phyloP scores from a whole-genome alignment of 441 rosid genomes.

The Metrosideros polymorpha region DNA sequence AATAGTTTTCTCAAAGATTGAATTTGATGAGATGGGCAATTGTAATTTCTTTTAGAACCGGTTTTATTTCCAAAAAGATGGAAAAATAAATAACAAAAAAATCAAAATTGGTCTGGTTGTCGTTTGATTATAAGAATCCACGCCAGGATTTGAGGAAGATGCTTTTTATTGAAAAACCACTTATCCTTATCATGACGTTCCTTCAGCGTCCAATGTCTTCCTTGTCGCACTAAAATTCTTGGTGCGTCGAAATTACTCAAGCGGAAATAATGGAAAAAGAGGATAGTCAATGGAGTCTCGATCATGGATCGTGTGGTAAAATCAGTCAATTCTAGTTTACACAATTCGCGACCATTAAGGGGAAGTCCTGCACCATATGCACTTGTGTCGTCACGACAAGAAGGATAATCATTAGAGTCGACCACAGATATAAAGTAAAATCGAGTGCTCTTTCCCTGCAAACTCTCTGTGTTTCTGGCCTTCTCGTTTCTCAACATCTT shows the following conservation, averaged over 20 bases:
- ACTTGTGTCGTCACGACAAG: not conserved
- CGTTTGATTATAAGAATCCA: not conserved
- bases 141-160: not conserved
- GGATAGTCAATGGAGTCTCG: too few relatives aligned
- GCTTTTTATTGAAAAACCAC: not conserved
- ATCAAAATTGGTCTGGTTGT: not conserved
- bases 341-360: too few relatives aligned
- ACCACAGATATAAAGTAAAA: too few relatives aligned
- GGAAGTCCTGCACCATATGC: too few relatives aligned
- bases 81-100: not conserved
- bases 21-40: not conserved
- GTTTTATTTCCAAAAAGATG: not conserved
- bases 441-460: not conserved
- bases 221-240: not conserved
- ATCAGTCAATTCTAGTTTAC: not conserved
- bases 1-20: not conserved
- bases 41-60: not conserved
- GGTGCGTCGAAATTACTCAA: not conserved
- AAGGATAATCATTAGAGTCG: not conserved
- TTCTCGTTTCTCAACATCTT: not conserved
- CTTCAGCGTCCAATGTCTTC: not conserved
- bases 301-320: not conserved
- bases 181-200: not conserved
- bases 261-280: not conserved
- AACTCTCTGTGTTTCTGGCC: not conserved